Evolutionary conservation across 352 stramenopile species (phyloP).

Genomic region (Globisporangium cylindrosporum): DNA sequence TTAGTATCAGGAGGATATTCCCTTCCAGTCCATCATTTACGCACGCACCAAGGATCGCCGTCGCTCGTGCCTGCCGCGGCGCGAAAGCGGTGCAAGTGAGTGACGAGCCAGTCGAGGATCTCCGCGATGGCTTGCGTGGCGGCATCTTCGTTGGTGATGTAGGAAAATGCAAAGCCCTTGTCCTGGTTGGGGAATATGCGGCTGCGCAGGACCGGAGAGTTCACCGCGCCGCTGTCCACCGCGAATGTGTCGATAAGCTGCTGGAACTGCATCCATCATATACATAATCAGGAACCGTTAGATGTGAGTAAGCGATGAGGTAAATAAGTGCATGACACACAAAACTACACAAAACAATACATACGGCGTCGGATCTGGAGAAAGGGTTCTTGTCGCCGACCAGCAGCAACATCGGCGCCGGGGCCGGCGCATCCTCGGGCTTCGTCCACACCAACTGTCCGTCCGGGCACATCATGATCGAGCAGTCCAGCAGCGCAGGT

Average conservation of each 20-base stretch:
- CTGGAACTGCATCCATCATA: slow-evolving; percentile 35
- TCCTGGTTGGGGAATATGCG: slow-evolving; percentile 69
- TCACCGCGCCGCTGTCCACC: slow-evolving; percentile 16
- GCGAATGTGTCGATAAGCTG: slow-evolving; percentile 40
- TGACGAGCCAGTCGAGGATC: slow-evolving; percentile 82
- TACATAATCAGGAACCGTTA: not conserved
- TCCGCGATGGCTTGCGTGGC: slow-evolving; percentile 83
- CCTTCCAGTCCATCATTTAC: not conserved
- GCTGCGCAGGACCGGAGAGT: slow-evolving; percentile 26
- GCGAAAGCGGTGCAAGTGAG: slow-evolving; percentile 83
- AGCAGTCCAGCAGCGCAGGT: slow-evolving; percentile 46
- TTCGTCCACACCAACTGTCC: slow-evolving; percentile 35
- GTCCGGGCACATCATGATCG: slow-evolving; percentile 69
- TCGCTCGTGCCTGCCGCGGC: slow-evolving; percentile 73
- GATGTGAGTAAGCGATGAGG: not conserved
- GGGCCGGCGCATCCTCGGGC: slow-evolving; percentile 11
- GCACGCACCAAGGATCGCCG: slow-evolving; percentile 56
- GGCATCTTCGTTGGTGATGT: slow-evolving; percentile 89
- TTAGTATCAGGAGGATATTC: not conserved
- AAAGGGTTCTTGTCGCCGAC: slow-evolving; percentile 65
- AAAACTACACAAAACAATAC: slow-evolving; percentile 31
- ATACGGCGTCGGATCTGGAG: slow-evolving; percentile 58
- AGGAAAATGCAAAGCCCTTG: slow-evolving; percentile 82
- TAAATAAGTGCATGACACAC: not conserved
- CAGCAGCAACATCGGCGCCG: slow-evolving; percentile 59